Conservation (phyloP, 257 asterid species). For the Plectranthus barbatus region DNA sequence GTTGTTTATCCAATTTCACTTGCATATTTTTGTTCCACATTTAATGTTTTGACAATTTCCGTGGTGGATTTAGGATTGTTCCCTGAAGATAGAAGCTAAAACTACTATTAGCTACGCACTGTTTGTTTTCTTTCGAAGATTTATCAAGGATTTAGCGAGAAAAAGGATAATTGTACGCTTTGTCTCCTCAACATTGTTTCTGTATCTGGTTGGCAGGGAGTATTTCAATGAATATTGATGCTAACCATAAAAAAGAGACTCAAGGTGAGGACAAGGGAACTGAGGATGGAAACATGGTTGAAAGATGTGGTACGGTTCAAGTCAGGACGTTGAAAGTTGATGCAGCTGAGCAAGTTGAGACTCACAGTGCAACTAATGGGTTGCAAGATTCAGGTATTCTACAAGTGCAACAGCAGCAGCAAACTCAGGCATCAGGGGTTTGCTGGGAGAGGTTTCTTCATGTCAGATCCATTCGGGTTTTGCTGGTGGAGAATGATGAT, state of each 20-base stretch:
- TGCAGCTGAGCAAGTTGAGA: conserved; percentile 11
- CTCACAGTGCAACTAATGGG: conserved; percentile 20
- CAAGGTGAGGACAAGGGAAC: conserved; percentile 34
- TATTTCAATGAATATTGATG: conserved; percentile 46
- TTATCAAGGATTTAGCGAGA: conserved; percentile 28
- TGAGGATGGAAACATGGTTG: conserved; percentile 26
- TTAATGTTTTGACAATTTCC: conserved; percentile 23
- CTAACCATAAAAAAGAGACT: conserved; percentile 32
- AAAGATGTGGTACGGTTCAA: conserved; percentile 8
- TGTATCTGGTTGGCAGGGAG: conserved; percentile 48
- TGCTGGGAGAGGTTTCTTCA: conserved; percentile 89
- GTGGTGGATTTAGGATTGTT: conserved; percentile 30
- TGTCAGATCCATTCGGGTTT: conserved; percentile 67
- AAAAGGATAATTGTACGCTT: conserved; percentile 13
- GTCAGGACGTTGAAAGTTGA: conserved; percentile 23
- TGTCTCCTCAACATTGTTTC: conserved; percentile 32
- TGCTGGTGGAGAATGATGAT: conserved; percentile 84
- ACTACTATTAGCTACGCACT: conserved; percentile 29
- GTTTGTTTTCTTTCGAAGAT: conserved; percentile 35
- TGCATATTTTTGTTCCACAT: conserved; percentile 6
- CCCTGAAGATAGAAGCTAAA: conserved; percentile 9
- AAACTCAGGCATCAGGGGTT: conserved; percentile 33
- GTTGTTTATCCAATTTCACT: conserved; percentile 12
- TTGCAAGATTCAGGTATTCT: conserved; percentile 22
- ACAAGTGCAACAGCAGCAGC: conserved; percentile 40